Evolutionary conservation across 164 flowering plant species (phyloP), one percentile per base, ranked within the genome.

Genomic region (Litsea cubeba): DNA sequence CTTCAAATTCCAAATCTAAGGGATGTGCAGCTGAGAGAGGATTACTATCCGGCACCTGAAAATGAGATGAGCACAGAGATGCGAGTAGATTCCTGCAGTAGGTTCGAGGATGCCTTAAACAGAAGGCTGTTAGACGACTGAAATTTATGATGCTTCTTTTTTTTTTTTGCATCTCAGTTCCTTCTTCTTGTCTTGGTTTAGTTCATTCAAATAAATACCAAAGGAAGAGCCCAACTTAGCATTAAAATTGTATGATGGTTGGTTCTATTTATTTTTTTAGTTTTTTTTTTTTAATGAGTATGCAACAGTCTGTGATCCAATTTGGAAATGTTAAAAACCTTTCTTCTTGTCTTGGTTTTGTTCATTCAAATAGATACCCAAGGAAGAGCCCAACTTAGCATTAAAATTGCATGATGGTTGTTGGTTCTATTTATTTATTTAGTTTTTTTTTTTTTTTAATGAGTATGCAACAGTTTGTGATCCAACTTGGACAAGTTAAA

Each of bases 41-140:
- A 96, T 72, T 94, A 96, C 66, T 96, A 92, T 74, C 99, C 99
- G 0, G 99, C 99, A n/a, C 99, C 99, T 0, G 99, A 93, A 73
- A 87, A 90, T 70, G 99, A 95, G 74, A 93, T 88, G 95, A 91
- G 94, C 69, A 90, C 99, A 0, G 99, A 95, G 82, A 93, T 95
- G 99, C 88, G 99, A 72, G 87, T 81, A 0, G 92, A 82, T 25
- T 91, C 98, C 0, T 92, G 93, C 71, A 83, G 88, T 68, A 91
- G 98, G 2, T 95, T 93, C 64, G 99, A 95, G 77, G 91, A 86
- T 49, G 89, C 88, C 5, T 72, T 93, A 72, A 93, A 91, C 50
- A 71, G 82, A 18, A 82, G 91, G 1, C 67, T 0, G 22, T 87
- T 93, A 51, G 74, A 58, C 14, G 94, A 95, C 69, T 95, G 85